A percentile compares a stretch with the other conserved stretches of the same genome.
phyloP scores from a whole-genome alignment of 192 early-diverging fungal genomes.

The Funneliformis mosseae region DNA sequence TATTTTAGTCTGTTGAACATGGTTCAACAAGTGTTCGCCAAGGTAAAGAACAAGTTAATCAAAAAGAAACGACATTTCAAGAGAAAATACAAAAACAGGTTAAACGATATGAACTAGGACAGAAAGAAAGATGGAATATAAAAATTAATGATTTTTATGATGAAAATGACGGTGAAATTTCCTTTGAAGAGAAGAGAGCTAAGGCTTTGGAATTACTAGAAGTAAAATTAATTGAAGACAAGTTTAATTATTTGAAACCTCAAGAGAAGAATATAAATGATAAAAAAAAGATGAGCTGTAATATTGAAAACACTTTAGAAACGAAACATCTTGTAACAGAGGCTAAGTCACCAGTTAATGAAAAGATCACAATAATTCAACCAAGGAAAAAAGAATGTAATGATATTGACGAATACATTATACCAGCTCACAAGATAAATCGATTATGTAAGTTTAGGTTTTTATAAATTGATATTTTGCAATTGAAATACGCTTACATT shows the following conservation, averaged over 20 bases:
- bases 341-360: no score
- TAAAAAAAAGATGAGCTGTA: no score
- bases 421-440: background rate
- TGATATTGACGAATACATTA: background rate
- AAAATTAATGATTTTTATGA: slow-evolving; percentile 15
- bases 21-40: background rate
- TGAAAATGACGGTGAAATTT: slow-evolving; percentile 15
- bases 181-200: slow-evolving; percentile 29
- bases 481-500: background rate
- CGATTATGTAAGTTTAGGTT: background rate
- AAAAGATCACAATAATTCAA: no score
- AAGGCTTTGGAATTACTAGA: background rate
- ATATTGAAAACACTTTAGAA: no score
- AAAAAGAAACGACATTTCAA: background rate
- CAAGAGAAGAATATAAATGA: no score
- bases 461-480: background rate
- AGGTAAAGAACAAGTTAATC: background rate
- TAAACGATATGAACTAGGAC: background rate
- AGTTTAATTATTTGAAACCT: background rate
- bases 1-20: background rate
- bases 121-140: slow-evolving; percentile 2
- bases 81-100: background rate
- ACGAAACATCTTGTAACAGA: no score
- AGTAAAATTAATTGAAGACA: background rate
- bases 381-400: background rate